Evolutionary conservation across 1,284 basidiomycete species (phyloP).

Genomic region (Trichosporon sp.): DNA sequence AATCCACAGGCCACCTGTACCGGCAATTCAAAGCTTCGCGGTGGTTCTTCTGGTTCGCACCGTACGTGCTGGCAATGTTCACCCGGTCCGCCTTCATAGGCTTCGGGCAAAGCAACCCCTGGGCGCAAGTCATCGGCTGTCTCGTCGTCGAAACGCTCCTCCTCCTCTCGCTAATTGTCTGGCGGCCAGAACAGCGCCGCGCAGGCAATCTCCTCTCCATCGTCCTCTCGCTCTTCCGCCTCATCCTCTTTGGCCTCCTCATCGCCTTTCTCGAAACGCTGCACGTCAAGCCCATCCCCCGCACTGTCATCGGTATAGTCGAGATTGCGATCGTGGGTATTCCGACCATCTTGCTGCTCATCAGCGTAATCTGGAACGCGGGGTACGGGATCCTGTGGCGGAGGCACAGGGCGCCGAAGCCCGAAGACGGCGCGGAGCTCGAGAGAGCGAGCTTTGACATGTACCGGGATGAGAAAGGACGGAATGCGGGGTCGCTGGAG

Average conservation of each 20-base stretch:
- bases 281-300: slow-evolving; percentile 34
- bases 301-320: slow-evolving; percentile 46
- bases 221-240: slow-evolving; percentile 33
- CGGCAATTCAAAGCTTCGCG: slow-evolving; percentile 47
- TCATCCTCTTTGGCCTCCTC: slow-evolving; percentile 43
- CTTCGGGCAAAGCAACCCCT: slow-evolving; percentile 61
- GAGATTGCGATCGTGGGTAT: slow-evolving; percentile 45
- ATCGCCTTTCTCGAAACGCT: slow-evolving; percentile 45
- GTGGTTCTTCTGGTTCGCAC: slow-evolving; percentile 50
- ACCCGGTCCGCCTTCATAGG: slow-evolving; percentile 65
- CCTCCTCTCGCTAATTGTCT: slow-evolving; percentile 55
- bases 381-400: slow-evolving; percentile 45
- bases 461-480: background rate
- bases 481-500: background rate
- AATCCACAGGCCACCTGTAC: slow-evolving; percentile 45
- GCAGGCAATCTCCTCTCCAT: slow-evolving; percentile 47
- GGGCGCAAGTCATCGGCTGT: slow-evolving; percentile 65
- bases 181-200: slow-evolving; percentile 49
- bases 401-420: slow-evolving; percentile 28
- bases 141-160: slow-evolving; percentile 63
- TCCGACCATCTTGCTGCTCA: slow-evolving; percentile 54
- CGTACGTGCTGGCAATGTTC: slow-evolving; percentile 46
- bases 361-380: slow-evolving; percentile 75
- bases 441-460: slow-evolving; percentile 18
- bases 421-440: slow-evolving; percentile 45